Evolutionary conservation across 2,329 filamentous ascomycete genomes (phyloP), one percentile per base, ranked within the genome.

Genomic region (Alternaria postmessia): DNA sequence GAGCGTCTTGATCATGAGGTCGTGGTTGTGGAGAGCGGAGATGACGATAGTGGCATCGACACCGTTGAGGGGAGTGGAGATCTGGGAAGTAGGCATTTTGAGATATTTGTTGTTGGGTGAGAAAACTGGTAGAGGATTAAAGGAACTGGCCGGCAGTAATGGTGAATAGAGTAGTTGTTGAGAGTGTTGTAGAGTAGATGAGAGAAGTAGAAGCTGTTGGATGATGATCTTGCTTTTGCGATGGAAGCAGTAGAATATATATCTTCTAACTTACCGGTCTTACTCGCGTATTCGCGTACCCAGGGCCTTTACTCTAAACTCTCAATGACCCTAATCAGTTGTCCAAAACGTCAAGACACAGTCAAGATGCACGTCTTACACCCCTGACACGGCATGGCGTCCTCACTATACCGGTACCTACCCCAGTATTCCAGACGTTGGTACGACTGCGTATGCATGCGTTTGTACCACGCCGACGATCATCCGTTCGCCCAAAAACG

Each of bases 1-100:
- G 20, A 79, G 72, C 9, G 76, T 77, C 52, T 74, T 75, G 67
- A 80, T 79, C 74, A 79, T 79, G 51, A 75, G 66, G 6, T 78
- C 76, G 63, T 79, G 78, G 70, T 78, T 76, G 72, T 79, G 78
- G 5, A 80, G 73, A 18, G 74, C 73, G 48, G 69, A 64, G 56
- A 80, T 69, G 63, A 79, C 71, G 49, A 66, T 55, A 14, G 63
- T 48, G 54, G 65, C 60, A 42, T 64, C 49, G 49, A 76, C 53
- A 61, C 66, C 65, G 51, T 69, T 60, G 46, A 80, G 62, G 36
- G 75, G 63, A 32, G 77, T 80, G 43, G 72, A 71, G 62, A 80
- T 70, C 62, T 68, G 75, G 48, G 77, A 79, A 59, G 75, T 78
- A 53, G 77, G 65, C 76, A 79, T 78, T 48, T 62, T 73, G 63